These are phyloP conservation scores for Clavulina sp. DNA, from an alignment of 768 basidiomycete species.

Conservation along the genomic window DNA sequence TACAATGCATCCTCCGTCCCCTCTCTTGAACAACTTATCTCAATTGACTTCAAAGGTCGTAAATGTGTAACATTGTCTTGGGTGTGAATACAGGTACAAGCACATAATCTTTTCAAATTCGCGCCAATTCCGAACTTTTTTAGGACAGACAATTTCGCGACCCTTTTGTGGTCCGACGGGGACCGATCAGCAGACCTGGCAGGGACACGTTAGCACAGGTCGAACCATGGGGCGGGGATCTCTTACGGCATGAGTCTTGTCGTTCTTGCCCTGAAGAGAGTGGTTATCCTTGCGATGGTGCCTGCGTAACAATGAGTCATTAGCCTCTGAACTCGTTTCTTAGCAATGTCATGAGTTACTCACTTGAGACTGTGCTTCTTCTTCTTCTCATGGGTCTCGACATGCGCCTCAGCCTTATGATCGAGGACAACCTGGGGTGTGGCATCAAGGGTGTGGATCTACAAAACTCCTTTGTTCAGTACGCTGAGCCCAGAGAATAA, in stretches of 20 bases:
- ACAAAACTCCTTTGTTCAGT: neutral
- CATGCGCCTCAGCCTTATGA: constrained; percentile 11
- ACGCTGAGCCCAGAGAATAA: neutral
- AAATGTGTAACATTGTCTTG: no score
- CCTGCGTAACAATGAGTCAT: constrained; percentile 5
- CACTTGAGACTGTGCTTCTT: neutral
- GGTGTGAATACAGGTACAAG: no score
- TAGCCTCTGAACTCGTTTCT: constrained; percentile 1
- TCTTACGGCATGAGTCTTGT: constrained; percentile 20
- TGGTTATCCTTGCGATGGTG: constrained; percentile 17
- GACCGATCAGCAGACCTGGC: no score
- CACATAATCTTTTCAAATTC: no score
- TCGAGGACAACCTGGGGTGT: constrained; percentile 14
- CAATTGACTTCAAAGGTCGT: no score
- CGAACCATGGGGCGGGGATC: no score
- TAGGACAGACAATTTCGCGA: no score
- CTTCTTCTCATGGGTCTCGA: neutral
- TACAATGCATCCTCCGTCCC: no score
- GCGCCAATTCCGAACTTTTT: no score
- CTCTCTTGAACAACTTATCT: no score
- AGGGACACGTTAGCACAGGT: no score
- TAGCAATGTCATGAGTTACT: neutral
- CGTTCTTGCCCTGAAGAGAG: constrained; percentile 19
- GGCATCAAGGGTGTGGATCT: constrained; percentile 14
- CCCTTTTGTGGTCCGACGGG: no score